These are phyloP conservation scores for Beta corolliflora DNA, from an alignment of 179 eudicot species.

Conservation along the genomic window DNA sequence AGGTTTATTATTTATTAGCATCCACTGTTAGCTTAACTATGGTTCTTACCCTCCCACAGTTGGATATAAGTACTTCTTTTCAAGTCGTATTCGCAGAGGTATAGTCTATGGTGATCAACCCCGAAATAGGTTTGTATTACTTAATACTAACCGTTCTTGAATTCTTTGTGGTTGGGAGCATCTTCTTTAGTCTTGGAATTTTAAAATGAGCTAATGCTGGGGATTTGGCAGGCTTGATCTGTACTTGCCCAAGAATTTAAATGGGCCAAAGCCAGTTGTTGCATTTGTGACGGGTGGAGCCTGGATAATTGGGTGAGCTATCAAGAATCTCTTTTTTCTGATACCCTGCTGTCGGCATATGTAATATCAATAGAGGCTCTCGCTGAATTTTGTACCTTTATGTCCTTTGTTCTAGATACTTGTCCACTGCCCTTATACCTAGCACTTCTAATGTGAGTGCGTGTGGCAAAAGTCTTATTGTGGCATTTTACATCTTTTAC, in stretches of 20 bases:
- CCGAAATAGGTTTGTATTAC: conserved; percentile 65
- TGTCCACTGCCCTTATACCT: background rate
- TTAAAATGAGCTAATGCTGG: conserved; percentile 22
- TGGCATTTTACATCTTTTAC: background rate
- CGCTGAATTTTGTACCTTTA: background rate
- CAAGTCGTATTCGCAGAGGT: conserved; percentile 70
- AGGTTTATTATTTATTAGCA: background rate
- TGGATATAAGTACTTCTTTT: conserved; percentile 82
- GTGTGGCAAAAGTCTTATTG: no score
- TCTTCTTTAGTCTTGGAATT: background rate
- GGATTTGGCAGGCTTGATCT: conserved; percentile 77
- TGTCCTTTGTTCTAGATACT: background rate
- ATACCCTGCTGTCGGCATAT: background rate
- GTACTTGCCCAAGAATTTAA: conserved; percentile 70
- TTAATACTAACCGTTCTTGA: background rate
- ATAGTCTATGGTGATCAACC: conserved; percentile 84
- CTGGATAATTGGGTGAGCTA: conserved; percentile 93
- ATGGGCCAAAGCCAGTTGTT: conserved; percentile 86
- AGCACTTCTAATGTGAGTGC: background rate
- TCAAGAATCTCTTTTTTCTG: background rate
- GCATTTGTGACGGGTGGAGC: conserved; percentile 99
- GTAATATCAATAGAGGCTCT: background rate
- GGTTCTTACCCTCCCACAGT: conserved; percentile 50
- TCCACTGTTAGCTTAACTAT: conserved; percentile 8
- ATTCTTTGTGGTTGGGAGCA: background rate